phyloP scores from a whole-genome alignment of 2,329 filamentous ascomycete species.

The Chaetomiaceae sp. region DNA sequence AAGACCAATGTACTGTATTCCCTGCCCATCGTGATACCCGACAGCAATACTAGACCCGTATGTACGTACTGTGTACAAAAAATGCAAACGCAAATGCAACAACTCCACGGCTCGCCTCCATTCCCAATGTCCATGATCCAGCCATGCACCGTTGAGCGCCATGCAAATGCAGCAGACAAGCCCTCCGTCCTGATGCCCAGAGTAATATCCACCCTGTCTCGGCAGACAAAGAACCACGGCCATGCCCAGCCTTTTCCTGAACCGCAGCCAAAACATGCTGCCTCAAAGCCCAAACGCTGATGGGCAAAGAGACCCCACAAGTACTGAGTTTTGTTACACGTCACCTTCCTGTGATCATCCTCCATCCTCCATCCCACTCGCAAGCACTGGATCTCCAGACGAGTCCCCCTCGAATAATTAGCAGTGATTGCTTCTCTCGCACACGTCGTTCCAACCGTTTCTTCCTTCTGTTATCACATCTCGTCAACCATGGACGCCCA shows the following conservation, averaged over 20 bases:
- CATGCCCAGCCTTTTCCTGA: not conserved
- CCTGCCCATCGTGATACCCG: not conserved
- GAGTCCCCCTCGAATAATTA: too few species aligned
- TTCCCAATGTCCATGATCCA: constrained; percentile 2
- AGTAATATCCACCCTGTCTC: constrained; percentile 5
- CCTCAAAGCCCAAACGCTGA: too few species aligned
- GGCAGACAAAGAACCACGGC: not conserved
- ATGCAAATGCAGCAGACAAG: constrained; percentile 13
- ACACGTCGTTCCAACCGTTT: too few species aligned
- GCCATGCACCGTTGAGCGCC: constrained; percentile 13
- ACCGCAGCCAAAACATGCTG: not conserved
- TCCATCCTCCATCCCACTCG: not conserved
- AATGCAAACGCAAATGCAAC: not conserved
- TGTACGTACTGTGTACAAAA: not conserved
- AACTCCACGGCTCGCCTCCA: not conserved
- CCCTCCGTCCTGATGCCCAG: constrained; percentile 9
- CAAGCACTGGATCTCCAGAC: too few species aligned
- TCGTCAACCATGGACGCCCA: too few species aligned
- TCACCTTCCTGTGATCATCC: not conserved
- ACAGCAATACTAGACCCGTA: not conserved
- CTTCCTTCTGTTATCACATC: too few species aligned
- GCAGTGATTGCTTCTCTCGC: too few species aligned
- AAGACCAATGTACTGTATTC: not conserved
- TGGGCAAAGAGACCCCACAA: too few species aligned
- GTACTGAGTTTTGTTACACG: too few species aligned